Evolutionary conservation across 345 rosid genomes (phyloP), one percentile per base, ranked within the genome.

Genomic region (Mallotus nudiflorus): DNA sequence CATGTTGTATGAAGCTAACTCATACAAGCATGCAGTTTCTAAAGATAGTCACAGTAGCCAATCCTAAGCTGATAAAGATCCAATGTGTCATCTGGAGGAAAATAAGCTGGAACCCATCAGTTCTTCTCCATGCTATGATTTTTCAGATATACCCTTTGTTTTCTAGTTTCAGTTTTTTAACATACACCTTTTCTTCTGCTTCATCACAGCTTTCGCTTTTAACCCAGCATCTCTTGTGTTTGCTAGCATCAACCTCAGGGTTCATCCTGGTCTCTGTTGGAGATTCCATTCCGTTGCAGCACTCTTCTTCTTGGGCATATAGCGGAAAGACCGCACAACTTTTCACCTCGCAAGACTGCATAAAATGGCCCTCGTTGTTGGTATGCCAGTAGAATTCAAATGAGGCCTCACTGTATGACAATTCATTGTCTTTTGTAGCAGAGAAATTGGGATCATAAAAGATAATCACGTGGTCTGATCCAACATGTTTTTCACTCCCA

Each of bases 391-490:
- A 19, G 54, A 50, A 50, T 50, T 50, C 24, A 50, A 50, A 50
- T 50, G 54, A 50, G 24, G 54, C 54, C 8, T 50, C 54, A 50
- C n/a, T 19, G 20, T 50, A 50, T 11, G 11, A 19, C 7, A 50
- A 50, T n/a, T 50, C 54, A 14, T 19, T 50, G 54, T 11, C 25
- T 5, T 19, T 7, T 50, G 25, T 4, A 50, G 54, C 24, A 50
- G 54, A 9, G 24, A 50, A 50, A 50, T 50, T 50, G 54, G 54
- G 54, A 50, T 50, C 54, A n/a, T 19, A 50, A n/a, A 50, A 50
- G 3, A 50, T 24, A 18, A 50, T 20, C 54, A 50, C 54, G n/a
- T 50, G 54, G 10, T 50, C 54, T 20, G 54, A 50, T 0, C 54
- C 7, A 19, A 50, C 22, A 19, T 16, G 6, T n/a, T 50, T 50